Conservation (phyloP, 768 basidiomycete genomes). For the Cantharellus anzutake region DNA sequence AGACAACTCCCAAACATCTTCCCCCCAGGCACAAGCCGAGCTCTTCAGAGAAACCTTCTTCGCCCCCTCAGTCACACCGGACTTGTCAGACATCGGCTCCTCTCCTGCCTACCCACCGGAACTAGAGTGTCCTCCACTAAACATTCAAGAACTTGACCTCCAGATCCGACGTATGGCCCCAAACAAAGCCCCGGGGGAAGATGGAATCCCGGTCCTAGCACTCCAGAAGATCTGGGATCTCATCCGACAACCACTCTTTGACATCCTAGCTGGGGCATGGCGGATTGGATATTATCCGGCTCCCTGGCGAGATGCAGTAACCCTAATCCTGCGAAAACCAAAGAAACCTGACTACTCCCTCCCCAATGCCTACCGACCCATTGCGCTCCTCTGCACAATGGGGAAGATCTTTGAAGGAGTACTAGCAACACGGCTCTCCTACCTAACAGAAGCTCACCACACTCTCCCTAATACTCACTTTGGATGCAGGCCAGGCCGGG, state of each 20-base stretch:
- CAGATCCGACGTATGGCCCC: not conserved
- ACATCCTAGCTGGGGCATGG: not conserved
- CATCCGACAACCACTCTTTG: not conserved
- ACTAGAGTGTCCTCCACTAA: not conserved
- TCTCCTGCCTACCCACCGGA: not conserved
- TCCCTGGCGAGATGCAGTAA: conserved; percentile 10
- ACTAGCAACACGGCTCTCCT: conserved; percentile 9
- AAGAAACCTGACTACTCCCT: conserved; percentile 21
- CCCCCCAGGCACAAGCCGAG: not conserved
- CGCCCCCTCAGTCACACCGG: not conserved
- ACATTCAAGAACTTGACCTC: conserved; percentile 1
- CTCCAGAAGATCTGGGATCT: not conserved
- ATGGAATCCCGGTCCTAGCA: conserved; percentile 4
- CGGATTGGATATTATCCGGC: conserved; percentile 5
- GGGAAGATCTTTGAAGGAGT: conserved; percentile 19
- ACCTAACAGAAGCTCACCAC: not conserved
- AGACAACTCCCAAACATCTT: not conserved
- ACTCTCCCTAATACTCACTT: not conserved
- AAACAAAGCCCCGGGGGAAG: conserved; percentile 8
- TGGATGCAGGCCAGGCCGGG: not conserved
- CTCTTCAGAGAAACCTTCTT: conserved; percentile 5
- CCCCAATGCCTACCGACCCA: conserved; percentile 19
- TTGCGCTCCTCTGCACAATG: conserved; percentile 19
- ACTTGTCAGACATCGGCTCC: not conserved
- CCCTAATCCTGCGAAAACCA: conserved; percentile 17